phyloP scores from a whole-genome alignment of 768 basidiomycete species.

The Brasilioporus rufonigricans region DNA sequence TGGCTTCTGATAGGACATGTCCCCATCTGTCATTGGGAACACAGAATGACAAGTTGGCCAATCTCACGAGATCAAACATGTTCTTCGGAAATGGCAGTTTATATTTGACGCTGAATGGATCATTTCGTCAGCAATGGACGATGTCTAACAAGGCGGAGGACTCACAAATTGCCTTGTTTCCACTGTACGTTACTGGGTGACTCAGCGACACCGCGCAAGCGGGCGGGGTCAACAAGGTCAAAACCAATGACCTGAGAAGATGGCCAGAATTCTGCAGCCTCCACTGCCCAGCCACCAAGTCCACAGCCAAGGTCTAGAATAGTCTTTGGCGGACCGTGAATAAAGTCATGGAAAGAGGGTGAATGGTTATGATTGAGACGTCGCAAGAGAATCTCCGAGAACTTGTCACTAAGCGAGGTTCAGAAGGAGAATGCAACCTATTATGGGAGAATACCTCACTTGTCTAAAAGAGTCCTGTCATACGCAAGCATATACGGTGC shows the following conservation, averaged over 20 bases:
- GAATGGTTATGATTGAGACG: slow-evolving; percentile 52
- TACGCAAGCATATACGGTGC: slow-evolving; percentile 70
- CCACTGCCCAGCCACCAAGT: slow-evolving; percentile 61
- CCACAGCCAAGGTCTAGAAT: slow-evolving; percentile 81
- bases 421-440: slow-evolving; percentile 7
- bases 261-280: slow-evolving; percentile 64
- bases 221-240: slow-evolving; percentile 50
- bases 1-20: slow-evolving; percentile 54
- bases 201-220: slow-evolving; percentile 34
- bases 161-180: slow-evolving; percentile 68
- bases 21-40: slow-evolving; percentile 64
- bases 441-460: slow-evolving; percentile 38
- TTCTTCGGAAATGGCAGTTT: slow-evolving; percentile 59
- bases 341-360: slow-evolving; percentile 60
- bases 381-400: slow-evolving; percentile 50
- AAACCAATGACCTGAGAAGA: slow-evolving; percentile 58
- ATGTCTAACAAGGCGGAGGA: slow-evolving; percentile 5
- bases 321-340: slow-evolving; percentile 45
- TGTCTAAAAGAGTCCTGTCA: slow-evolving; percentile 53
- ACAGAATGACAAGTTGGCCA: slow-evolving; percentile 64
- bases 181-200: slow-evolving; percentile 45
- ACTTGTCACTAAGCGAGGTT: slow-evolving; percentile 50
- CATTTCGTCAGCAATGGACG: slow-evolving; percentile 11
- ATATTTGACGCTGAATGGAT: slow-evolving; percentile 52
- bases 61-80: slow-evolving; percentile 69